Evolutionary conservation across 1,284 basidiomycete genomes (phyloP).

Genomic region (Cutaneotrichosporon curvatum): DNA sequence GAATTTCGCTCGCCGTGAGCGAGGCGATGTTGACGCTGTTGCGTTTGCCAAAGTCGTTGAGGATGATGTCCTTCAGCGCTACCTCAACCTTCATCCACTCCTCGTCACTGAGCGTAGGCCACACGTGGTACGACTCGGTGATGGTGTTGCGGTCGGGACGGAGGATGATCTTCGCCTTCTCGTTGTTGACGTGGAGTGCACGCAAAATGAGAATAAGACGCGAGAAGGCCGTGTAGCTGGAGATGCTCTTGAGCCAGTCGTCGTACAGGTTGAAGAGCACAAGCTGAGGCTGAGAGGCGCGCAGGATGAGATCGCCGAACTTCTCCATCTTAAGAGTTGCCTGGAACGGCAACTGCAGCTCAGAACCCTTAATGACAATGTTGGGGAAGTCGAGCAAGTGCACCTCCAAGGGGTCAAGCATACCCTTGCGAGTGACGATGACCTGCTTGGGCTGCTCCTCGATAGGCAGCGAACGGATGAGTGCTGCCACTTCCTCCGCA

Average conservation of each 20-base stretch:
- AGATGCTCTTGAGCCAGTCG: slow-evolving; percentile 98
- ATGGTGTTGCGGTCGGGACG: slow-evolving; percentile 90
- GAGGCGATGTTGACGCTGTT: slow-evolving; percentile 99
- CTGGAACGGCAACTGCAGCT: slow-evolving; percentile 97
- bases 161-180: slow-evolving; percentile 94
- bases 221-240: slow-evolving; percentile 98
- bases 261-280: slow-evolving; percentile 97
- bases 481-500: slow-evolving; percentile 97
- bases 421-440: slow-evolving; percentile 98
- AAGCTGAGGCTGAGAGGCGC: slow-evolving; percentile 35
- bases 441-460: slow-evolving; percentile 99
- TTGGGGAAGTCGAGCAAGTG: slow-evolving; percentile 99
- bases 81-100: slow-evolving; percentile 99
- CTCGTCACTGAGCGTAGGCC: slow-evolving; percentile 90
- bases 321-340: slow-evolving; percentile 99
- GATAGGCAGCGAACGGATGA: slow-evolving; percentile 92
- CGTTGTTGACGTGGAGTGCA: slow-evolving; percentile 97
- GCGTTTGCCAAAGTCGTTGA: slow-evolving; percentile 95
- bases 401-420: slow-evolving; percentile 97
- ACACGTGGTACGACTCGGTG: slow-evolving; percentile 97
- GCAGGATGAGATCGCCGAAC: slow-evolving; percentile 91
- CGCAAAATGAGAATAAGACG: slow-evolving; percentile 91
- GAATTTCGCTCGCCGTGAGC: slow-evolving; percentile 88
- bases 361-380: slow-evolving; percentile 99
- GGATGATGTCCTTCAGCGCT: slow-evolving; percentile 87